phyloP scores from a whole-genome alignment of 129 eudicot species.

The Lonicera japonica region DNA sequence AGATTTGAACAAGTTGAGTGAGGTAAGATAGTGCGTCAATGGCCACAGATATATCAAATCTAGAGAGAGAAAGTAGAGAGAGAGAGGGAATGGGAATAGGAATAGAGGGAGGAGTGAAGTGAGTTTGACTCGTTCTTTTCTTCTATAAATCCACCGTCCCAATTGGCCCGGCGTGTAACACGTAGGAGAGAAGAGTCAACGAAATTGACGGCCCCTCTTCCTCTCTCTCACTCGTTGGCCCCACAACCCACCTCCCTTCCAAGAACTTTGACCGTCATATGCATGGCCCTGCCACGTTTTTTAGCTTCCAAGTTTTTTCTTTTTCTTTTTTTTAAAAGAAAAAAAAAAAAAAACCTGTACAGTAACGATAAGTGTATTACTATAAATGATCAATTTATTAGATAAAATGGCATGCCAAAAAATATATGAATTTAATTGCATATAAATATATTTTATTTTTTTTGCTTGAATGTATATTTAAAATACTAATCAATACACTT shows the following conservation, averaged over 20 bases:
- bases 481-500: too few relatives aligned
- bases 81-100: background rate
- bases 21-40: conserved; percentile 40
- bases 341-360: too few relatives aligned
- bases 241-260: conserved; percentile 11
- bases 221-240: background rate
- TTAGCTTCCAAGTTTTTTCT: too few relatives aligned
- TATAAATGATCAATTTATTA: too few relatives aligned
- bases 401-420: too few relatives aligned
- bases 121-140: conserved; percentile 26
- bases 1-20: conserved; percentile 15
- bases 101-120: conserved; percentile 6
- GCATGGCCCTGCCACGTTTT: background rate
- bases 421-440: too few relatives aligned
- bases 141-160: conserved; percentile 13
- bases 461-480: too few relatives aligned
- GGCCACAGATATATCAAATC: conserved; percentile 21
- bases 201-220: background rate
- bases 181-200: conserved; percentile 25
- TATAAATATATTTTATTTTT: too few relatives aligned
- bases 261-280: conserved; percentile 14
- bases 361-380: too few relatives aligned
- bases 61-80: conserved; percentile 10
- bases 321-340: too few relatives aligned
- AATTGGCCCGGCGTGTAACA: conserved; percentile 21